Conservation (phyloP, 1,284 basidiomycete species). For the Malassezia psittaci region DNA sequence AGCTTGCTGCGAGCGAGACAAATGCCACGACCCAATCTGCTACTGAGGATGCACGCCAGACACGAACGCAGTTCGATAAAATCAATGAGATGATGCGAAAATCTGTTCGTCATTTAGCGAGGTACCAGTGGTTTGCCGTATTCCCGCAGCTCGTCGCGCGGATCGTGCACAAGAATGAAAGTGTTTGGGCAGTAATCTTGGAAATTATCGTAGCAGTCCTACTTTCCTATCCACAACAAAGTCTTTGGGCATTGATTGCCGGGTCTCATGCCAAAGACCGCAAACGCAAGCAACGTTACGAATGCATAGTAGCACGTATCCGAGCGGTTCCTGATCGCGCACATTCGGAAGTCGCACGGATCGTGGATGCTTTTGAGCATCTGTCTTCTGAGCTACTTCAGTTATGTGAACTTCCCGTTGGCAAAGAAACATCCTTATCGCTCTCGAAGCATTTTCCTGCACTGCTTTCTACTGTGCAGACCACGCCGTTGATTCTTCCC, state of each 20-base stretch:
- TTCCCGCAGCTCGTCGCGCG: constrained; percentile 95
- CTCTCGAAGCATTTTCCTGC: constrained; percentile 31
- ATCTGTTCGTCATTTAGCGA: constrained; percentile 67
- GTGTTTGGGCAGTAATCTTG: constrained; percentile 60
- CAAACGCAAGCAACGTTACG: constrained; percentile 59
- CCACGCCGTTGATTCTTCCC: constrained; percentile 55
- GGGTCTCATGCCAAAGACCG: constrained; percentile 73
- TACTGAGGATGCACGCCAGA: constrained; percentile 19
- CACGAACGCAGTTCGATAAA: constrained; percentile 24
- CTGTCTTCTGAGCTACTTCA: constrained; percentile 41
- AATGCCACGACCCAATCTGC: neutral
- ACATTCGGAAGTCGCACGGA: constrained; percentile 26
- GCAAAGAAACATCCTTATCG: constrained; percentile 25
- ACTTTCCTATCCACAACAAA: constrained; percentile 74
- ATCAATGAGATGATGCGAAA: constrained; percentile 53
- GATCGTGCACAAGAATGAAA: constrained; percentile 67
- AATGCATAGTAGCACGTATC: constrained; percentile 53
- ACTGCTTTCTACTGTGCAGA: constrained; percentile 23
- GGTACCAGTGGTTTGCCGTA: constrained; percentile 69
- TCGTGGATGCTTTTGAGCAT: constrained; percentile 28
- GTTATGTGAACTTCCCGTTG: constrained; percentile 37
- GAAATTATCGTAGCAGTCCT: constrained; percentile 67
- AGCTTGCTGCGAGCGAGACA: constrained; percentile 21
- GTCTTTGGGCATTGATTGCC: constrained; percentile 83
- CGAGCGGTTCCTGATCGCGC: constrained; percentile 11